Percentiles rank a stretch among this genome's conserved stretches.
Conservation (phyloP, 257 asterid genomes). For the Penstemon barbatus region DNA sequence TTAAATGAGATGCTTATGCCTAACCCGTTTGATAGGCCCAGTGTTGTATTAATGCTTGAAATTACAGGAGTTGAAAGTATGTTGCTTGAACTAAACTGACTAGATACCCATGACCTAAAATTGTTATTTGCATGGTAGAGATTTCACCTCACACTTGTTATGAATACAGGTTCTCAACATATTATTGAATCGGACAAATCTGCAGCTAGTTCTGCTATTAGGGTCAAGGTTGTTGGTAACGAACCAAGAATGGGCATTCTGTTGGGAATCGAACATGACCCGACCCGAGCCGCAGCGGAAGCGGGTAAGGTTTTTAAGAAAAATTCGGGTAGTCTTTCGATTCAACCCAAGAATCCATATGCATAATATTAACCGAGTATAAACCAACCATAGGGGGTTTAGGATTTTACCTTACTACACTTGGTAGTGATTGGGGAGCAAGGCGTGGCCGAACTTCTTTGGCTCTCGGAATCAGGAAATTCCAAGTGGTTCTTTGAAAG, state of each 20-base stretch:
- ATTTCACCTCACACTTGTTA: slow-evolving; percentile 28
- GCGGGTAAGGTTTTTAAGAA: too few relatives aligned
- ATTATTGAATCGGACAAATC: slow-evolving; percentile 31
- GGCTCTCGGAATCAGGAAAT: too few relatives aligned
- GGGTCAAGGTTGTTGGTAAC: slow-evolving; percentile 54
- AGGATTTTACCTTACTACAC: too few relatives aligned
- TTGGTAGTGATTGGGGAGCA: too few relatives aligned
- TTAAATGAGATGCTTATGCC: slow-evolving; percentile 84
- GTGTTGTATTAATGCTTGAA: slow-evolving; percentile 71
- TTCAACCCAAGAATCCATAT: too few relatives aligned
- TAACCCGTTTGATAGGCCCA: slow-evolving; percentile 93
- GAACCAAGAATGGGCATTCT: slow-evolving; percentile 54
- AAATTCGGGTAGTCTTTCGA: too few relatives aligned
- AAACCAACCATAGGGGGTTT: too few relatives aligned
- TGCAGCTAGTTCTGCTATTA: slow-evolving; percentile 45
- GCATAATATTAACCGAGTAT: too few relatives aligned
- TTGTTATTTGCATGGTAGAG: slow-evolving; percentile 13
- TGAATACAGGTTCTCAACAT: slow-evolving; percentile 47
- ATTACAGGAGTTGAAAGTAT: slow-evolving; percentile 77
- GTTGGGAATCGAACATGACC: too few relatives aligned
- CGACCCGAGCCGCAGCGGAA: too few relatives aligned
- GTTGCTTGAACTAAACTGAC: slow-evolving; percentile 18
- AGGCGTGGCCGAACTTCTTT: too few relatives aligned
- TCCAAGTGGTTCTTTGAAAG: too few relatives aligned
- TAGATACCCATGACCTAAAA: slow-evolving; percentile 11